Percentiles rank a stretch among this genome's conserved stretches.
Evolutionary conservation across 2,329 filamentous ascomycete genomes (phyloP).

Genomic region (Xylariaceae sp.): DNA sequence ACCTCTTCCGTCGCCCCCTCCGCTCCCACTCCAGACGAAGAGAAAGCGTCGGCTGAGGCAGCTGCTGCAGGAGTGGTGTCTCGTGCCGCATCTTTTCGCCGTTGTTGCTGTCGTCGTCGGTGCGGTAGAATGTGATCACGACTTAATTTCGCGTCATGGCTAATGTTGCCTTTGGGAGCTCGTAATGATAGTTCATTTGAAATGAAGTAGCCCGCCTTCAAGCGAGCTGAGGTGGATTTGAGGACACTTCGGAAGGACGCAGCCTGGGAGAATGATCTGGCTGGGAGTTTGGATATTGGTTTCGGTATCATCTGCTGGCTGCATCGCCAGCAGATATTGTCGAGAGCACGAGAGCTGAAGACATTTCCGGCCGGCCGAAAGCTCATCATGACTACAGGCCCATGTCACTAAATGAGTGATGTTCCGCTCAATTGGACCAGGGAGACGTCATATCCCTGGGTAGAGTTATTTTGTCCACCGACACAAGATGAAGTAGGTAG

Average conservation of each 20-base stretch:
- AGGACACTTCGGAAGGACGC: slow-evolving; percentile 24
- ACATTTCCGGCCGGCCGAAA: slow-evolving; percentile 40
- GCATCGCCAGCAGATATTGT: slow-evolving; percentile 42
- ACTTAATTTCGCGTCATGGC: slow-evolving; percentile 8
- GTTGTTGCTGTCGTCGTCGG: slow-evolving; percentile 8
- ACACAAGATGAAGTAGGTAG: no score
- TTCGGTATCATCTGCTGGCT: slow-evolving; percentile 28
- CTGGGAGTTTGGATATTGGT: not conserved
- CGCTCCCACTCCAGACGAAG: not conserved
- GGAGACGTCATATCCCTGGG: slow-evolving; percentile 15
- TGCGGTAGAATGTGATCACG: slow-evolving; percentile 17
- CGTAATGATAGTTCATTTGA: slow-evolving; percentile 35
- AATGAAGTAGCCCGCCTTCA: slow-evolving; percentile 42
- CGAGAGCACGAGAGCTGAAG: slow-evolving; percentile 35
- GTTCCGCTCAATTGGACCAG: slow-evolving; percentile 15
- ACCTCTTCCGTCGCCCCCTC: slow-evolving; percentile 32
- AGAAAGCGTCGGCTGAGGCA: not conserved
- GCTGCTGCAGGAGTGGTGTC: not conserved
- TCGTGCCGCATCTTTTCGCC: slow-evolving; percentile 15
- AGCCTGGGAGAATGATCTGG: slow-evolving; percentile 31
- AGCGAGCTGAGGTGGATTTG: slow-evolving; percentile 26
- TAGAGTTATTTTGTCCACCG: not conserved
- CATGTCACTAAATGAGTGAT: slow-evolving; percentile 34
- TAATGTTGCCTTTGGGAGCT: not conserved
- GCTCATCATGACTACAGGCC: slow-evolving; percentile 43